Evolutionary conservation across 2,329 filamentous ascomycete species (phyloP).

Genomic region (Setomelanomma holmii): DNA sequence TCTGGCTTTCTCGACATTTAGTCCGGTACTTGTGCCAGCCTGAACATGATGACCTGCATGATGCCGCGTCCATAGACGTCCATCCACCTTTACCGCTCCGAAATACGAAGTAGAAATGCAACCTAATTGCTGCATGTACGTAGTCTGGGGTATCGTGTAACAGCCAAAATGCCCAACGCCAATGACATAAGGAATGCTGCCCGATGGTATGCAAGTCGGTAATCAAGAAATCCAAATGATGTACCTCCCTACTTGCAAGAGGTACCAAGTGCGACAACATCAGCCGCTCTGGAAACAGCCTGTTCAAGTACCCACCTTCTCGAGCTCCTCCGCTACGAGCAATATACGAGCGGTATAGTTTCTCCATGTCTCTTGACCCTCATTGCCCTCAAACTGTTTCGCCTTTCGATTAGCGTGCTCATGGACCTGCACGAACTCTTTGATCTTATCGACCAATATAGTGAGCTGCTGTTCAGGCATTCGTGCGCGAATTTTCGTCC

Average conservation of each 20-base stretch:
- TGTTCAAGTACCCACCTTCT: conserved; percentile 22
- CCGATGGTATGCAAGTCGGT: conserved; percentile 1
- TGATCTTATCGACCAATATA: conserved; percentile 63
- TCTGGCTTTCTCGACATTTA: conserved; percentile 1
- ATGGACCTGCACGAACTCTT: conserved; percentile 68
- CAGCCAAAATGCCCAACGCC: conserved; percentile 12
- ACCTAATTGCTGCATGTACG: conserved; percentile 10
- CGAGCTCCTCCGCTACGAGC: conserved; percentile 58
- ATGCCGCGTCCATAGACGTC: not conserved
- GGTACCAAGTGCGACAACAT: conserved; percentile 2
- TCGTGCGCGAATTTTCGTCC: conserved; percentile 49
- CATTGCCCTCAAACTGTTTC: conserved; percentile 55
- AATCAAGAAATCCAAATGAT: conserved; percentile 11
- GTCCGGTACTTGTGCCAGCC: conserved; percentile 12
- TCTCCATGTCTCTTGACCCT: conserved; percentile 54
- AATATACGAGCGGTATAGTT: conserved; percentile 63
- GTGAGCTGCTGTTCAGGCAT: conserved; percentile 58
- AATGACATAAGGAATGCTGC: conserved; percentile 6
- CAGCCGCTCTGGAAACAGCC: not conserved
- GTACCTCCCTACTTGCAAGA: conserved; percentile 1
- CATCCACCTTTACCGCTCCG: conserved; percentile 1
- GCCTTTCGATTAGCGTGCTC: conserved; percentile 62
- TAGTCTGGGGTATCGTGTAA: conserved; percentile 25
- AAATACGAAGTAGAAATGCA: conserved; percentile 7
- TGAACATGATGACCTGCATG: conserved; percentile 9